Evolutionary conservation across 345 rosid genomes (phyloP).

Genomic region (Erysimum cheiranthoides): DNA sequence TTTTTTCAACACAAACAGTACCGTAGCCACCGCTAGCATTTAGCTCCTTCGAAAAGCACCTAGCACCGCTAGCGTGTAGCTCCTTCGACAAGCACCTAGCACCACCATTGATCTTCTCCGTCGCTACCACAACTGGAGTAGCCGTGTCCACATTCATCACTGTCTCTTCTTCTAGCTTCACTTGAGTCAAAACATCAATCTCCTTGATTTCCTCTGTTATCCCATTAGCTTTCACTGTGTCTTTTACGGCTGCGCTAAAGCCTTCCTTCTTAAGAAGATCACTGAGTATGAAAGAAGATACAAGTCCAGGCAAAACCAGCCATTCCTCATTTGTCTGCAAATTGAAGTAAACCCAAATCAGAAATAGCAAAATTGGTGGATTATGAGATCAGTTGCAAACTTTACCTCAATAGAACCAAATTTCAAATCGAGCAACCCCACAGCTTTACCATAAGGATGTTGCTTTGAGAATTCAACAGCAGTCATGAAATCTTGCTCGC

Average conservation of each 20-base stretch:
- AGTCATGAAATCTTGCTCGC: conserved; percentile 69
- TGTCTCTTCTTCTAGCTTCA: conserved; percentile 39
- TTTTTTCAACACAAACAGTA: conserved; percentile 31
- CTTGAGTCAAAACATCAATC: conserved; percentile 23
- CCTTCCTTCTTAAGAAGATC: conserved; percentile 56
- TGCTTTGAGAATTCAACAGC: conserved; percentile 77
- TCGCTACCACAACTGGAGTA: neutral
- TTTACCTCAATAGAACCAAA: conserved; percentile 65
- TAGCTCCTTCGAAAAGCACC: conserved; percentile 34
- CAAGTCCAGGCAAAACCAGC: conserved; percentile 62
- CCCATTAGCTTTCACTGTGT: conserved; percentile 31
- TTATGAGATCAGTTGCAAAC: conserved; percentile 6
- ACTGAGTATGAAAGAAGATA: conserved; percentile 70
- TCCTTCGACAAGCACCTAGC: conserved; percentile 36
- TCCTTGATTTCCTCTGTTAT: conserved; percentile 36
- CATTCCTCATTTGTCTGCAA: conserved; percentile 71
- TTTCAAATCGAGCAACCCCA: conserved; percentile 80
- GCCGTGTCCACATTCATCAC: conserved; percentile 33
- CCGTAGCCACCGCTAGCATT: conserved; percentile 39
- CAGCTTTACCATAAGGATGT: conserved; percentile 85
- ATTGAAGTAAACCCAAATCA: conserved; percentile 26
- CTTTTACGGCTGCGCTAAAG: conserved; percentile 44
- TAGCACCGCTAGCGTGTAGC: conserved; percentile 41
- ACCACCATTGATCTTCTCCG: conserved; percentile 46
- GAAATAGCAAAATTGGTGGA: conserved; percentile 11